Percentiles rank a stretch among this genome's conserved stretches.
These are phyloP conservation scores for Crithidia acanthocephali DNA, from an alignment of 208 protist species.

Conservation along the genomic window DNA sequence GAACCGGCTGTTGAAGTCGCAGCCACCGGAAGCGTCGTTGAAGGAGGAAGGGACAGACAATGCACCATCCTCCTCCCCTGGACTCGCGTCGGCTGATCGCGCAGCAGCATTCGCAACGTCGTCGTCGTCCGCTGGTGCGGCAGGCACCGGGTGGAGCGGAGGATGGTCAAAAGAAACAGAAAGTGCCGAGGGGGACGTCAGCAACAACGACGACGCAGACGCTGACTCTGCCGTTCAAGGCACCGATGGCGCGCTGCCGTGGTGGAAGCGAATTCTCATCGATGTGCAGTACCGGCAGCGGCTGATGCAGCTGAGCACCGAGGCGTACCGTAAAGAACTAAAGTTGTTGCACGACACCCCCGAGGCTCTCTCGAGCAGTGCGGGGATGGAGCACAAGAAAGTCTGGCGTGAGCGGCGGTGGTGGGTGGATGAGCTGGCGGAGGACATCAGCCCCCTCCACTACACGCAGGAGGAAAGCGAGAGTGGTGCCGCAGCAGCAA, in stretches of 20 bases:
- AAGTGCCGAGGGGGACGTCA: not conserved
- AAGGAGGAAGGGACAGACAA: not conserved
- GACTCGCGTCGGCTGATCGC: not conserved
- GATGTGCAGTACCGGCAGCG: constrained; percentile 52
- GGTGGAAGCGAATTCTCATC: constrained; percentile 82
- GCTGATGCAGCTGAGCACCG: constrained; percentile 52
- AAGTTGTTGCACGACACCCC: constrained; percentile 47
- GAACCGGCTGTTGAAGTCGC: not conserved
- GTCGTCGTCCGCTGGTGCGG: too few species aligned
- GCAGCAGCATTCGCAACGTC: not conserved
- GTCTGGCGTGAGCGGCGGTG: constrained; percentile 27
- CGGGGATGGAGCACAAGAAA: constrained; percentile 26
- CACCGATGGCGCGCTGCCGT: constrained; percentile 44
- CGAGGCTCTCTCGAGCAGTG: constrained; percentile 40
- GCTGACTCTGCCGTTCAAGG: not conserved
- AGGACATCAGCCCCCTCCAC: not conserved
- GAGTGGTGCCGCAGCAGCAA: not conserved
- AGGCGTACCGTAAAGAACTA: constrained; percentile 60
- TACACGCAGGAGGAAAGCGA: not conserved
- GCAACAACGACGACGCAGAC: not conserved
- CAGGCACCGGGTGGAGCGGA: too few species aligned
- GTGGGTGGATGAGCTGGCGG: constrained; percentile 24
- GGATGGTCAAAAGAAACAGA: not conserved
- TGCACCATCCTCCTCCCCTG: not conserved
- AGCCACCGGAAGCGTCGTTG: not conserved